Percentiles rank a stretch among this genome's conserved stretches.
Evolutionary conservation across 495 filamentous ascomycete genomes (phyloP).

Genomic region (Astrocystis sublimbata): DNA sequence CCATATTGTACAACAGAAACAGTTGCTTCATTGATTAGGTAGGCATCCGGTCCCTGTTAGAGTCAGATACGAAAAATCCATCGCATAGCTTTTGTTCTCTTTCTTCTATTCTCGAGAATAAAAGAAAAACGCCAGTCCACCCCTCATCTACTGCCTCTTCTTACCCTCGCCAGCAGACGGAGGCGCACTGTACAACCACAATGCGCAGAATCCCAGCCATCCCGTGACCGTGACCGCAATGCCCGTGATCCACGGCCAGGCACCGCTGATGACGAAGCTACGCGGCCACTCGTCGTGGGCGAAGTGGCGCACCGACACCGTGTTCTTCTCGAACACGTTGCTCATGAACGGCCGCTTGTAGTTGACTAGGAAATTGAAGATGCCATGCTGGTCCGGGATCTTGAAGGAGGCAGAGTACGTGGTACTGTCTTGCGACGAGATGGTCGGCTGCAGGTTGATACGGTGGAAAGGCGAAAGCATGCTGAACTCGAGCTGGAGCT

Average conservation of each 20-base stretch:
- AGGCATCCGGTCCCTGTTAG: too few species aligned
- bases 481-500: conserved; percentile 90
- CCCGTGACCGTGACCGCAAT: conserved; percentile 79
- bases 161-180: conserved; percentile 53
- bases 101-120: neutral
- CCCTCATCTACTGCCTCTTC: conserved; percentile 65
- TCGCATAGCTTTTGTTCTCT: conserved; percentile 9
- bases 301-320: conserved; percentile 91
- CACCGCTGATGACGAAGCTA: conserved; percentile 84
- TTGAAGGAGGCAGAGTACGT: conserved; percentile 75
- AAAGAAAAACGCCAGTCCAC: neutral
- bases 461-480: conserved; percentile 99
- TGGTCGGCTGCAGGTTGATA: conserved; percentile 63
- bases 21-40: too few species aligned
- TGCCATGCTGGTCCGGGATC: conserved; percentile 93
- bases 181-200: conserved; percentile 90
- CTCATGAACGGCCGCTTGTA: conserved; percentile 93
- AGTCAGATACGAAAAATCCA: too few species aligned
- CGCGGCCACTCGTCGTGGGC: conserved; percentile 96
- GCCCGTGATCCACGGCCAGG: conserved; percentile 94
- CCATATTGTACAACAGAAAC: conserved; percentile 12
- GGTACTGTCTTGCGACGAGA: conserved; percentile 64
- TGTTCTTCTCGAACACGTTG: conserved; percentile 89
- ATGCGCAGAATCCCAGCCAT: conserved; percentile 78
- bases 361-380: conserved; percentile 95